These are phyloP conservation scores for Alternaria panax DNA, from an alignment of 2,329 filamentous ascomycete species.

Conservation along the genomic window DNA sequence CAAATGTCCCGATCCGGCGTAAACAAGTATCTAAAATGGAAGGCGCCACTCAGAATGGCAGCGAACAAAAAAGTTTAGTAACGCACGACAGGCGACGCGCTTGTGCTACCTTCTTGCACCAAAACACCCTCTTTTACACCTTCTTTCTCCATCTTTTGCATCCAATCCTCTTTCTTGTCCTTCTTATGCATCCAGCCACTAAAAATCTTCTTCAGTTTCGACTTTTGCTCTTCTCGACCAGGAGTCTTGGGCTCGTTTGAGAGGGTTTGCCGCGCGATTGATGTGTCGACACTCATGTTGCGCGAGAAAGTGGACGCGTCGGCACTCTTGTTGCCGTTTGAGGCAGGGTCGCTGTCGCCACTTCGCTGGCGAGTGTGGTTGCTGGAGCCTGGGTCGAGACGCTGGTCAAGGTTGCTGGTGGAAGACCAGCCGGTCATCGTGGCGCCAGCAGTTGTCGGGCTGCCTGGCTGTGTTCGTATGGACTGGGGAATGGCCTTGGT, in stretches of 20 bases:
- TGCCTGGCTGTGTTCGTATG: constrained; percentile 19
- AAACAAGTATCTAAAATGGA: not conserved
- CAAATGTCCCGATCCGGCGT: not conserved
- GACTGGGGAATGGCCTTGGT: constrained; percentile 16
- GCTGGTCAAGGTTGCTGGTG: constrained; percentile 28
- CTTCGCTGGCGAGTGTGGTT: constrained; percentile 27
- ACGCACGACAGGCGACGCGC: constrained; percentile 41
- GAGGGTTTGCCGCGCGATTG: constrained; percentile 10
- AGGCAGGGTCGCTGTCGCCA: constrained; percentile 18
- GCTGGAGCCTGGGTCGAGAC: constrained; percentile 22
- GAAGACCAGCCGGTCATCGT: constrained; percentile 40
- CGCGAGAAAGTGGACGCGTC: constrained; percentile 44
- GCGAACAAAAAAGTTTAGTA: constrained; percentile 31
- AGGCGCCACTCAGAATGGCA: not conserved
- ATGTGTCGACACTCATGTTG: constrained; percentile 42
- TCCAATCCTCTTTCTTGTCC: constrained; percentile 52
- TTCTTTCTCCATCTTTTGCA: constrained; percentile 52
- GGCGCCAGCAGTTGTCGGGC: constrained; percentile 18
- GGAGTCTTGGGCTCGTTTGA: constrained; percentile 28
- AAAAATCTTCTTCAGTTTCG: constrained; percentile 46
- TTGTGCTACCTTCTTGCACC: constrained; percentile 38
- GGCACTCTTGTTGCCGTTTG: constrained; percentile 34
- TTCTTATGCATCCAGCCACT: constrained; percentile 48
- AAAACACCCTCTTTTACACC: constrained; percentile 52
- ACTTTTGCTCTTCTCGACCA: constrained; percentile 39